A percentile compares a stretch with the other conserved stretches of the same genome.
Conservation (phyloP, 1,284 basidiomycete species). For the Sanghuangporus sanghuang region DNA sequence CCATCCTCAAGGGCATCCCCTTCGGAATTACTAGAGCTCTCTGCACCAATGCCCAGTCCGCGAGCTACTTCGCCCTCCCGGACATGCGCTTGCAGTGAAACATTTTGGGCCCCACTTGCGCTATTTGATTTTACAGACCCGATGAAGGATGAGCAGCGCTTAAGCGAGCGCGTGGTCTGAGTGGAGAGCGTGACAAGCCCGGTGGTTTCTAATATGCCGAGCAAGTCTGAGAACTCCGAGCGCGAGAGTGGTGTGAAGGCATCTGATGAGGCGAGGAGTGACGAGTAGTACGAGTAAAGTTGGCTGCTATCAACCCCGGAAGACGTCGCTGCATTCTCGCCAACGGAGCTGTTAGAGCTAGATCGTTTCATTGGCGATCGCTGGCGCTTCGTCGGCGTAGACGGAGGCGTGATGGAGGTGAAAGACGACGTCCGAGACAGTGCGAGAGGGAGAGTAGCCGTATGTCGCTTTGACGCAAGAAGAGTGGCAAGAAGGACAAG, state of each 20-base stretch:
- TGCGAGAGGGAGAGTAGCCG: constrained; percentile 47
- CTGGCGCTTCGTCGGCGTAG: constrained; percentile 22
- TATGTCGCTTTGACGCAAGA: constrained; percentile 56
- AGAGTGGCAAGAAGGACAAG: constrained; percentile 59
- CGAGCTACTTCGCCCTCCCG: constrained; percentile 60
- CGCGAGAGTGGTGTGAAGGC: constrained; percentile 59
- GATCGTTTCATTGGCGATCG: constrained; percentile 47
- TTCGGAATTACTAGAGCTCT: constrained; percentile 22
- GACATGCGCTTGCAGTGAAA: constrained; percentile 51
- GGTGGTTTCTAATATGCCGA: constrained; percentile 65
- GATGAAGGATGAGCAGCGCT: constrained; percentile 52
- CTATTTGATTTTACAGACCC: constrained; percentile 34
- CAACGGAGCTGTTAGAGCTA: constrained; percentile 22
- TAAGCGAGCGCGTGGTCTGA: constrained; percentile 36
- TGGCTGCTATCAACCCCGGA: constrained; percentile 48
- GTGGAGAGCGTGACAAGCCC: constrained; percentile 51
- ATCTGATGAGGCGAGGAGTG: constrained; percentile 47
- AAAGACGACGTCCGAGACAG: constrained; percentile 29
- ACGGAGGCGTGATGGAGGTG: constrained; percentile 30
- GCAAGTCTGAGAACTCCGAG: constrained; percentile 68
- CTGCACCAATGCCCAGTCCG: constrained; percentile 47
- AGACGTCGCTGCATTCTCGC: constrained; percentile 25
- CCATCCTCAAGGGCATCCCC: constrained; percentile 60
- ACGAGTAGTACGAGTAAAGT: constrained; percentile 58
- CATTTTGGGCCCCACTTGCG: constrained; percentile 36